Percentiles rank a stretch among this genome's conserved stretches.
Conservation (phyloP, 352 stramenopile genomes). For the Phytophthora sansomeana region DNA sequence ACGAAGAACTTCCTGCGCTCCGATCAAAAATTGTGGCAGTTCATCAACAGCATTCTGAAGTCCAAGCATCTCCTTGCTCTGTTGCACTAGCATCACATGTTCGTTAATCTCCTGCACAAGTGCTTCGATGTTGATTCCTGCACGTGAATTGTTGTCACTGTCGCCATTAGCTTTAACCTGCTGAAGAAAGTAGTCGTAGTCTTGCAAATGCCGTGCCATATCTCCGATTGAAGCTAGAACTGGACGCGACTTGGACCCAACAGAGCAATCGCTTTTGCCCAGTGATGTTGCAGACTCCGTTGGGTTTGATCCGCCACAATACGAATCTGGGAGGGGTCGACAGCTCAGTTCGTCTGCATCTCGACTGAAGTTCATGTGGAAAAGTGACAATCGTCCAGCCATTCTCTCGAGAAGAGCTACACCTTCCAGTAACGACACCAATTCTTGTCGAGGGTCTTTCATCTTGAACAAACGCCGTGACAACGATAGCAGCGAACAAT, state of each 20-base stretch:
- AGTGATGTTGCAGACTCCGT: constrained; percentile 22
- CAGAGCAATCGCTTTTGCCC: constrained; percentile 23
- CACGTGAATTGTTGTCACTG: constrained; percentile 13
- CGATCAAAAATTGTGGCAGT: constrained; percentile 40
- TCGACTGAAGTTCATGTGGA: constrained; percentile 17
- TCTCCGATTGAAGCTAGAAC: constrained; percentile 61
- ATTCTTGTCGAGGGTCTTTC: constrained; percentile 56
- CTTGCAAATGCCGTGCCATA: constrained; percentile 63
- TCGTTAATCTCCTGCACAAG: constrained; percentile 50
- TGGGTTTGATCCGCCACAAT: background rate
- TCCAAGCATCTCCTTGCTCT: constrained; percentile 35
- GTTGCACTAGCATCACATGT: constrained; percentile 41
- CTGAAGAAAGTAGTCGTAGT: constrained; percentile 65
- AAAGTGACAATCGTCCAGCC: constrained; percentile 39
- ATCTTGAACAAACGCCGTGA: constrained; percentile 58
- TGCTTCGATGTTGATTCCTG: constrained; percentile 40
- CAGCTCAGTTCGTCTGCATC: constrained; percentile 17
- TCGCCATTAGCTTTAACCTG: constrained; percentile 39
- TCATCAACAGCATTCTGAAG: constrained; percentile 43
- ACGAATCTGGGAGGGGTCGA: constrained; percentile 13
- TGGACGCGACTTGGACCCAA: constrained; percentile 35
- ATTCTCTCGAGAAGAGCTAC: constrained; percentile 60
- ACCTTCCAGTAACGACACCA: constrained; percentile 59
- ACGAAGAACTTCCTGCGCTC: constrained; percentile 26
- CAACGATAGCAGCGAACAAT: constrained; percentile 63